phyloP scores from a whole-genome alignment of 257 asterid genomes.

The Jaltomata sinuosa region DNA sequence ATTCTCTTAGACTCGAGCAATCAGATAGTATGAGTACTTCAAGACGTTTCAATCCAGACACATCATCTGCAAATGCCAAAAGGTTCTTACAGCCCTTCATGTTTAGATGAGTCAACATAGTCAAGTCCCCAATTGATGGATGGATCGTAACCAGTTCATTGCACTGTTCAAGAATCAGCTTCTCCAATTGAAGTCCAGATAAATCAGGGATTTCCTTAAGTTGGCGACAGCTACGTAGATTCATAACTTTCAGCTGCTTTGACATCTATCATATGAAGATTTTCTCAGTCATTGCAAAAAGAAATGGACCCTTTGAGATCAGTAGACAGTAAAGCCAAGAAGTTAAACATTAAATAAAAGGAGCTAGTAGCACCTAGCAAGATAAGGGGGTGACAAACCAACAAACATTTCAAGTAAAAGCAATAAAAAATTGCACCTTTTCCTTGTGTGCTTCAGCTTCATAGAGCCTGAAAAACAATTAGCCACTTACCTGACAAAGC shows the following conservation, averaged over 20 bases:
- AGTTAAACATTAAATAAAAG: neutral
- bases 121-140: constrained; percentile 16
- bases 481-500: neutral
- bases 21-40: constrained; percentile 26
- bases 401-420: neutral
- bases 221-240: constrained; percentile 8
- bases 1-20: constrained; percentile 9
- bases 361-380: neutral
- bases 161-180: constrained; percentile 18
- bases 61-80: constrained; percentile 14
- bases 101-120: constrained; percentile 14
- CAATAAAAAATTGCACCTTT: neutral
- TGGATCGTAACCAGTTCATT: constrained; percentile 8
- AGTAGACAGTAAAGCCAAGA: neutral
- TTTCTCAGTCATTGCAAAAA: neutral
- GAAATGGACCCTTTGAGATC: neutral
- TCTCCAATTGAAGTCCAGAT: constrained; percentile 19
- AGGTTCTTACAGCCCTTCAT: constrained; percentile 14
- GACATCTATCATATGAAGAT: constrained; percentile 8
- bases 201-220: constrained; percentile 19
- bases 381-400: neutral
- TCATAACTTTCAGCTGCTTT: constrained; percentile 17
- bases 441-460: neutral
- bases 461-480: neutral
- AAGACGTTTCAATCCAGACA: constrained; percentile 23